phyloP scores from a whole-genome alignment of 2,329 filamentous ascomycete species.

The Cytospora chrysosperma region DNA sequence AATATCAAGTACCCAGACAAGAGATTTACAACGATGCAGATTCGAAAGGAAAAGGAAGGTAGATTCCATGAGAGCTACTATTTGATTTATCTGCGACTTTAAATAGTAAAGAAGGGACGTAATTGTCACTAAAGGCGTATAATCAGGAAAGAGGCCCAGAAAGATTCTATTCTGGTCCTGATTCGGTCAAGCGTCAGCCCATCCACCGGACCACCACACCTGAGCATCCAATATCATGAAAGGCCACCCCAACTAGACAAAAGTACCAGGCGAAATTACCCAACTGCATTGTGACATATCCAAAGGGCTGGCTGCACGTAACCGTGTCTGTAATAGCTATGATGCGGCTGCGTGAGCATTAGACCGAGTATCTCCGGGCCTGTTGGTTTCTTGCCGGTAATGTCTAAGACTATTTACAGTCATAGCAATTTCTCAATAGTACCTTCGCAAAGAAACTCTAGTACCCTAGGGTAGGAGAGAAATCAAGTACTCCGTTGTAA shows the following conservation, averaged over 20 bases:
- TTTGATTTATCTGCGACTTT: neutral
- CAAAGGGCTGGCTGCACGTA: too few species aligned
- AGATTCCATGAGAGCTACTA: neutral
- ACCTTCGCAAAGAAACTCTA: too few species aligned
- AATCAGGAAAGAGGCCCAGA: neutral
- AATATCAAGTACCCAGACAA: neutral
- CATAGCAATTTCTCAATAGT: too few species aligned
- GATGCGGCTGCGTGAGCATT: too few species aligned
- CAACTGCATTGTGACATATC: neutral
- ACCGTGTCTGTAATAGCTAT: too few species aligned
- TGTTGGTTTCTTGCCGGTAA: too few species aligned
- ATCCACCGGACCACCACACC: too few species aligned
- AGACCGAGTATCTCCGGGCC: too few species aligned
- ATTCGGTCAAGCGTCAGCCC: neutral
- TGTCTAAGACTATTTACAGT: too few species aligned
- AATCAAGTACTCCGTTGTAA: too few species aligned
- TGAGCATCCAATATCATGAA: neutral
- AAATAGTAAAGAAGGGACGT: neutral
- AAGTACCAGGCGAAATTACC: neutral
- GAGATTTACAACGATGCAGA: neutral
- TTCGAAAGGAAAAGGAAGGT: neutral
- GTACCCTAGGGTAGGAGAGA: too few species aligned
- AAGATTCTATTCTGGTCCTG: neutral
- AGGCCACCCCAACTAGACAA: neutral
- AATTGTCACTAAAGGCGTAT: neutral